phyloP scores from a whole-genome alignment of 495 filamentous ascomycete species.

The Neurospora sp. region DNA sequence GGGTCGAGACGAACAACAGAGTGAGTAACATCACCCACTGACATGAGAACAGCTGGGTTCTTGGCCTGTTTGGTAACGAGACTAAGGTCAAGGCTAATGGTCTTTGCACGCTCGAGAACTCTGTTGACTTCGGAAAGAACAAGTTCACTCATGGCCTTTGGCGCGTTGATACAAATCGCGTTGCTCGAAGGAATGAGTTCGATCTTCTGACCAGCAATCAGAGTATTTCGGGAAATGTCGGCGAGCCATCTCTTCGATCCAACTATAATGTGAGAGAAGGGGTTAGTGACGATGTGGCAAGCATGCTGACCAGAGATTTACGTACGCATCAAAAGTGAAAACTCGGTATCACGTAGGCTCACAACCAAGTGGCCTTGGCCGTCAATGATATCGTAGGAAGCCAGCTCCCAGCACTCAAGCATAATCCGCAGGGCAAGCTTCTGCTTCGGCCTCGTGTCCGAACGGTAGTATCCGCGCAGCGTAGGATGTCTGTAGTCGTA shows the following conservation, averaged over 20 bases:
- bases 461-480: slow-evolving; percentile 17
- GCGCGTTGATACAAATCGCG: slow-evolving; percentile 24
- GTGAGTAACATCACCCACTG: slow-evolving; percentile 35
- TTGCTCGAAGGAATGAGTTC: slow-evolving; percentile 15
- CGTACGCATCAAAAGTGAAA: slow-evolving; percentile 30
- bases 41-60: slow-evolving; percentile 19
- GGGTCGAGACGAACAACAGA: slow-evolving; percentile 21
- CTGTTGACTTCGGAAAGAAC: slow-evolving; percentile 31
- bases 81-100: slow-evolving; percentile 5
- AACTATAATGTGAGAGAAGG: slow-evolving; percentile 10
- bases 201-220: slow-evolving; percentile 25
- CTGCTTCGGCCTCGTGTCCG: slow-evolving; percentile 19
- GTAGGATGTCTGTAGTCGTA: slow-evolving; percentile 2
- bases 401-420: slow-evolving; percentile 33
- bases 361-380: slow-evolving; percentile 24
- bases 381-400: slow-evolving; percentile 16
- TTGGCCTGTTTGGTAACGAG: slow-evolving; percentile 14
- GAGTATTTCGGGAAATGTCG: slow-evolving; percentile 14
- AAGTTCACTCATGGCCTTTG: slow-evolving; percentile 18
- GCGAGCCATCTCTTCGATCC: slow-evolving; percentile 25
- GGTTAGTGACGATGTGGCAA: background rate
- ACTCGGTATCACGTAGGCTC: slow-evolving; percentile 21
- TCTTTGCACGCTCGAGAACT: slow-evolving; percentile 16
- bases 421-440: slow-evolving; percentile 27
- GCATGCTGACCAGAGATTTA: background rate